Evolutionary conservation across 2,329 filamentous ascomycete species (phyloP).

Genomic region (Exophiala xenobiotica): DNA sequence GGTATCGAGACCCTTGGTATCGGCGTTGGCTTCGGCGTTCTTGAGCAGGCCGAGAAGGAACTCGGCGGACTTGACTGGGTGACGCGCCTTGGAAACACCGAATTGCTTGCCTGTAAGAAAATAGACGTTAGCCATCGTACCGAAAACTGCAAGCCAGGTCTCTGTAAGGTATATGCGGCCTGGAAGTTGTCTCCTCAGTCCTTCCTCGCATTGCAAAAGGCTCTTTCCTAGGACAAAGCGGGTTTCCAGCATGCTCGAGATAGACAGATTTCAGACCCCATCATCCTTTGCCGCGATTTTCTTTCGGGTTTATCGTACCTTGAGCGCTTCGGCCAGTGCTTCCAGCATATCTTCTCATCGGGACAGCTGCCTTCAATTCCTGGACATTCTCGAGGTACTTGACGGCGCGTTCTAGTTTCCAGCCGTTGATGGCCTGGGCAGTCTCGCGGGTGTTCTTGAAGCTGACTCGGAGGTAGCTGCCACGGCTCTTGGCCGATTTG

Average conservation of each 20-base stretch:
- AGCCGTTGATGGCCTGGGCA: slow-evolving; percentile 98
- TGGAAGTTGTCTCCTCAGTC: no score
- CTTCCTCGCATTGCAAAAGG: no score
- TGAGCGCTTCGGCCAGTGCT: slow-evolving; percentile 94
- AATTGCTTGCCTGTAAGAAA: slow-evolving; percentile 82
- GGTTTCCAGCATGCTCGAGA: no score
- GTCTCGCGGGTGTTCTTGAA: slow-evolving; percentile 99
- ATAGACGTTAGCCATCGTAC: slow-evolving; percentile 12
- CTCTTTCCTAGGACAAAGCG: no score
- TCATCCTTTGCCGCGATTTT: slow-evolving; percentile 10
- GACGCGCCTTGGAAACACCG: slow-evolving; percentile 96
- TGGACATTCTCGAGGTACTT: slow-evolving; percentile 98
- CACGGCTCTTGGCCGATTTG: slow-evolving; percentile 96
- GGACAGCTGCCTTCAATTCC: slow-evolving; percentile 95
- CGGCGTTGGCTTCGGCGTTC: slow-evolving; percentile 96
- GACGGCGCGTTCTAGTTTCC: slow-evolving; percentile 93
- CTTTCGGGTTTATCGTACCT: slow-evolving; percentile 64
- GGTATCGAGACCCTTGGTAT: slow-evolving; percentile 96
- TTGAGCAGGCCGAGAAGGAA: slow-evolving; percentile 96
- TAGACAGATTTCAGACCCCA: background rate
- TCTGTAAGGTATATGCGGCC: background rate
- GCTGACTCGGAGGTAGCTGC: slow-evolving; percentile 97
- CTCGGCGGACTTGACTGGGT: slow-evolving; percentile 98
- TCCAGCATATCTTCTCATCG: slow-evolving; percentile 96
- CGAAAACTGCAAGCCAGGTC: background rate